Base-by-base conservation (phyloP, 257 asterid species). In the Nicotiana tabacum region DNA sequence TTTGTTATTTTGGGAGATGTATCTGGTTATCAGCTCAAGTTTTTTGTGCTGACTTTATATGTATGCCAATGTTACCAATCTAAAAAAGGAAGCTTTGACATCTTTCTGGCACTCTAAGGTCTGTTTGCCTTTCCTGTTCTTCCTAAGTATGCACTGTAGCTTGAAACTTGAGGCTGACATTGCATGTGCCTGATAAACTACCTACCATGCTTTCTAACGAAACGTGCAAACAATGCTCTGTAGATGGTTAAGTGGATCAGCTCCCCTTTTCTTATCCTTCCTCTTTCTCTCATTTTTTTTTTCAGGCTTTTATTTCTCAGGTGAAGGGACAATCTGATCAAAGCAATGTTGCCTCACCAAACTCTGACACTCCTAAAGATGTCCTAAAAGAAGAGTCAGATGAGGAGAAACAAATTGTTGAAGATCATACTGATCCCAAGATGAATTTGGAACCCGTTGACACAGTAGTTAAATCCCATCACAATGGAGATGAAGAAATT, bases 261-360 rank as follows among this genome's bases (percentile, higher is more conserved):
- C 57, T 46, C 57, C 56, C 3, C 27, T 3, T 72, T 60, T 48
- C 24, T 83, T 77, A 21, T 57, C 80, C 83, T 69, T 27, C 24
- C 78, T 60, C 82, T 66, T 51, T 77, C 66, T 37, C 83, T 21
- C 51, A 17, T 72, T 61, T 83, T 72, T 24, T 61, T 35, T 77
- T 55, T 37, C 64, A 80, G 78, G 77, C 81, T 88, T 85, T 61
- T 56, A 55, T 84, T 81, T 89, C 68, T 69, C 85, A 96, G 98
- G 92, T 91, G 78, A 94, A 90, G 89, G 95, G 89, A 85, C 94
- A 88, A 80, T 33, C 94, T 88, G 85, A 87, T 80, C 94, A 89
- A 83, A 89, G 84, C 85, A 90, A 86, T 83, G 62, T 82, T 43
- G 83, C 89, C 77, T 83, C 87, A 84, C 83, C 94, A 83, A 89